Percentiles rank a stretch among this genome's conserved stretches.
Conservation (phyloP, 345 rosid species). For the Hibiscus tridactylites region DNA sequence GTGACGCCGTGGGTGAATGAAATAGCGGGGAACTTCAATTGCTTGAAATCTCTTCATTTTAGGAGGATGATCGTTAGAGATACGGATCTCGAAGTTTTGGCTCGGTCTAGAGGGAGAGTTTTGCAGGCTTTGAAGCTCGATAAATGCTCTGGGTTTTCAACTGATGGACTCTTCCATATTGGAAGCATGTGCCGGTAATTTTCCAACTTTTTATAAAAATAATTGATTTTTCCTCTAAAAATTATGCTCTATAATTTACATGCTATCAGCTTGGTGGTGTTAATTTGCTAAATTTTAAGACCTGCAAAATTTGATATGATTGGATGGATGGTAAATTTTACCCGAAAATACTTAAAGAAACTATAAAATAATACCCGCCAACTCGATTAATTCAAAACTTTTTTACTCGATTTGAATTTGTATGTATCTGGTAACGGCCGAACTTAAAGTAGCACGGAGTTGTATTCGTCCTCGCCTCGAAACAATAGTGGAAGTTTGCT, state of each 20-base stretch:
- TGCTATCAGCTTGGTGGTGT: not conserved
- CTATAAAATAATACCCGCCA: too few species aligned
- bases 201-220: not conserved
- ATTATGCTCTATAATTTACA: not conserved
- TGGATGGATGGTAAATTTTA: not conserved
- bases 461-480: too few species aligned
- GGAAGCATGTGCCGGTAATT: slow-evolving; percentile 63
- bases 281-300: not conserved
- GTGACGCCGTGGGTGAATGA: slow-evolving; percentile 67
- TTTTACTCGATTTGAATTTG: too few species aligned
- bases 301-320: too few species aligned
- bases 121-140: slow-evolving; percentile 67
- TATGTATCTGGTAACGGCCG: too few species aligned
- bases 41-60: slow-evolving; percentile 65
- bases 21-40: slow-evolving; percentile 37
- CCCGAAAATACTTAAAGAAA: not conserved
- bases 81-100: slow-evolving; percentile 61
- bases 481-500: too few species aligned
- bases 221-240: too few species aligned
- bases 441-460: too few species aligned
- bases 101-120: slow-evolving; percentile 34
- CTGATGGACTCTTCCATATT: slow-evolving; percentile 68
- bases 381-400: too few species aligned
- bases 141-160: slow-evolving; percentile 80
- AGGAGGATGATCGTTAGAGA: slow-evolving; percentile 78